A percentile compares a stretch with the other conserved stretches of the same genome.
Evolutionary conservation across 2,329 filamentous ascomycete species (phyloP).

Genomic region (Xylaria sp.): DNA sequence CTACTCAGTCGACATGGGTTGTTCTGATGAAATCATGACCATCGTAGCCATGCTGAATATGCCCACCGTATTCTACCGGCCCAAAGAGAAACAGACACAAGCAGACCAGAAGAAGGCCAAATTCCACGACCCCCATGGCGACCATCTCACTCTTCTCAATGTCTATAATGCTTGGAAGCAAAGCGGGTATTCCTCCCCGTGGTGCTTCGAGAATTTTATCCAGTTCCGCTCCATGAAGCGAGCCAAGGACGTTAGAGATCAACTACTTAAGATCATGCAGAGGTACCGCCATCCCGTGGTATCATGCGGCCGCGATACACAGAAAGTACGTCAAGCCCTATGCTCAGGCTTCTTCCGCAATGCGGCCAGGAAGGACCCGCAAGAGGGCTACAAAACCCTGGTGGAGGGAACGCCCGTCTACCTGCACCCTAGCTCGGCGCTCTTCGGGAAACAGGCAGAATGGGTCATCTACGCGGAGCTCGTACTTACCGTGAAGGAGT

Average conservation of each 20-base stretch:
- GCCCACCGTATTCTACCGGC: conserved; percentile 88
- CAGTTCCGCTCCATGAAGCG: conserved; percentile 89
- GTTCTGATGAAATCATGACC: conserved; percentile 91
- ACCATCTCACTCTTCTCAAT: conserved; percentile 94
- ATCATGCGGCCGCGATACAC: conserved; percentile 87
- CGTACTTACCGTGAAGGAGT: conserved; percentile 94
- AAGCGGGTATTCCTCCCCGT: conserved; percentile 81
- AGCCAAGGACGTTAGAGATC: conserved; percentile 90
- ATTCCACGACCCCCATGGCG: conserved; percentile 94
- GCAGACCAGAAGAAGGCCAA: conserved; percentile 98
- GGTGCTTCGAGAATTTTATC: conserved; percentile 99
- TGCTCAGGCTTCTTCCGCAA: conserved; percentile 97
- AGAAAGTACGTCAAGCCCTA: conserved; percentile 86
- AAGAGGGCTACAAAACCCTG: conserved; percentile 97
- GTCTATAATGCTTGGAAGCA: conserved; percentile 98
- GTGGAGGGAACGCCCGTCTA: conserved; percentile 96
- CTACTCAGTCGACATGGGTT: conserved; percentile 84
- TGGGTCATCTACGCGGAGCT: conserved; percentile 95
- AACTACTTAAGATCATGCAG: conserved; percentile 93
- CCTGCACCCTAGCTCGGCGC: conserved; percentile 87
- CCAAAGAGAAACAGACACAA: conserved; percentile 95
- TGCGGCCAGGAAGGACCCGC: conserved; percentile 90
- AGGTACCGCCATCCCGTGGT: conserved; percentile 84
- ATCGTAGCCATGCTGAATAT: conserved; percentile 96
- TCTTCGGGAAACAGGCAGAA: conserved; percentile 96